These are phyloP conservation scores for Bertia moriformis DNA, from an alignment of 2,329 filamentous ascomycete genomes.

Conservation along the genomic window DNA sequence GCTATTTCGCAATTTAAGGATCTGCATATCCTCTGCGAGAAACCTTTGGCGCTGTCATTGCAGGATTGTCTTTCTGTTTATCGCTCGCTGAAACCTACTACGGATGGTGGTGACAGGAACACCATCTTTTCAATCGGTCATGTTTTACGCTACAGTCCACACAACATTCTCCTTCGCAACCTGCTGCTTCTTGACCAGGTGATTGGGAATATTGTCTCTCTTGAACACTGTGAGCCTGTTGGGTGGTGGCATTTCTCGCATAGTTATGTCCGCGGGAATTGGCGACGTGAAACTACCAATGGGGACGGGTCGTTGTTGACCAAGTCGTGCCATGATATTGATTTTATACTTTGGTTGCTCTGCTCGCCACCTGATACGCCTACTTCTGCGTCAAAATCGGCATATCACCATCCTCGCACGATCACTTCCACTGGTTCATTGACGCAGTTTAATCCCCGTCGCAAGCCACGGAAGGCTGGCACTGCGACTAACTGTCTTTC, in stretches of 20 bases:
- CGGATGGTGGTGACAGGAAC: conserved; percentile 12
- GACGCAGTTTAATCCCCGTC: conserved; percentile 60
- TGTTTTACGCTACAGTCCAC: conserved; percentile 81
- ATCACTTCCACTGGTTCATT: conserved; percentile 66
- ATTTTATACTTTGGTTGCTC: conserved; percentile 81
- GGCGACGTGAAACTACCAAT: conserved; percentile 66
- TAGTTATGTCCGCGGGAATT: conserved; percentile 84
- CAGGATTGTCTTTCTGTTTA: conserved; percentile 67
- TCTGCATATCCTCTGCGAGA: conserved; percentile 87
- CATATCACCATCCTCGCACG: conserved; percentile 58
- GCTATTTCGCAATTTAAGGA: conserved; percentile 50
- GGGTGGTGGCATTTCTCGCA: conserved; percentile 95
- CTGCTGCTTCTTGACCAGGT: conserved; percentile 60
- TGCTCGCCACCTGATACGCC: conserved; percentile 48
- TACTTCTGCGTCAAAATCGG: conserved; percentile 18
- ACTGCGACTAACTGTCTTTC: conserved; percentile 72
- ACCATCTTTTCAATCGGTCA: conserved; percentile 79
- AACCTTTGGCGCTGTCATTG: conserved; percentile 72
- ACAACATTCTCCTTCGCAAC: conserved; percentile 73
- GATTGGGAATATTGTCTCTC: conserved; percentile 71
- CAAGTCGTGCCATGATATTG: conserved; percentile 93
- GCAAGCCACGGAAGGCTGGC: conserved; percentile 66
- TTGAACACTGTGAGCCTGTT: conserved; percentile 86
- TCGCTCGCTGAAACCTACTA: conserved; percentile 29
- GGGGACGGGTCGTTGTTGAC: conserved; percentile 67